Percentiles rank a stretch among this genome's conserved stretches.
phyloP scores from a whole-genome alignment of 2,329 filamentous ascomycete species.

The Claviceps cyperi region DNA sequence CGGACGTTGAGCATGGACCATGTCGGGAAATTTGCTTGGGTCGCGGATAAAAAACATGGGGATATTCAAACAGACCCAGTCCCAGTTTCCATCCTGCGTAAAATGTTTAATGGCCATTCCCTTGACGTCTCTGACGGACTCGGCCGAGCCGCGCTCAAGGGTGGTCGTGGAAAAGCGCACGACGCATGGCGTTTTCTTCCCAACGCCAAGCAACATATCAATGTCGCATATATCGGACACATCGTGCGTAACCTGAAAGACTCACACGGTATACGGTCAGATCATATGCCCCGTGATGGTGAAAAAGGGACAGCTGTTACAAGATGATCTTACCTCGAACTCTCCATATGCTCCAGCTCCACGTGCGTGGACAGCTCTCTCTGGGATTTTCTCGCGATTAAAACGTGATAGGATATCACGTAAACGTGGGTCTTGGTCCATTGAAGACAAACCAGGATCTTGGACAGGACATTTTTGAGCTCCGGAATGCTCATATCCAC shows the following conservation, averaged over 20 bases:
- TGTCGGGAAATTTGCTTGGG: slow-evolving; percentile 58
- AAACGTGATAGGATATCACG: not conserved
- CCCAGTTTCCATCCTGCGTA: slow-evolving; percentile 57
- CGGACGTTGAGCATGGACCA: slow-evolving; percentile 67
- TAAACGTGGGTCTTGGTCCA: not conserved
- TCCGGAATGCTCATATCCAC: not conserved
- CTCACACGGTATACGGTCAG: too few species aligned
- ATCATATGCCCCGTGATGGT: too few species aligned
- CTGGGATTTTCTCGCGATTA: slow-evolving; percentile 29
- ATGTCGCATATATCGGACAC: slow-evolving; percentile 40
- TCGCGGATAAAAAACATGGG: slow-evolving; percentile 66
- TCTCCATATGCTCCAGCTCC: slow-evolving; percentile 34
- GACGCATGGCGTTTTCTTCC: slow-evolving; percentile 43
- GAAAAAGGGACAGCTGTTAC: not conserved
- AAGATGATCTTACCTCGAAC: slow-evolving; percentile 28
- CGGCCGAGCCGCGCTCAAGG: slow-evolving; percentile 50
- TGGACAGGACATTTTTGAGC: not conserved
- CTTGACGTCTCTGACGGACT: slow-evolving; percentile 54
- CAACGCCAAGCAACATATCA: slow-evolving; percentile 35
- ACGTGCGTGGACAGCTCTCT: slow-evolving; percentile 25
- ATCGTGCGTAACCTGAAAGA: slow-evolving; percentile 31
- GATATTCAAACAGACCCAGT: slow-evolving; percentile 64
- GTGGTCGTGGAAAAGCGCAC: slow-evolving; percentile 58
- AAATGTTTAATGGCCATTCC: slow-evolving; percentile 47
- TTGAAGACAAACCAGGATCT: not conserved